A percentile compares a stretch with the other conserved stretches of the same genome.
These are phyloP conservation scores for Hymenoscyphus salicellus DNA, from an alignment of 2,329 filamentous ascomycete genomes.

Conservation along the genomic window DNA sequence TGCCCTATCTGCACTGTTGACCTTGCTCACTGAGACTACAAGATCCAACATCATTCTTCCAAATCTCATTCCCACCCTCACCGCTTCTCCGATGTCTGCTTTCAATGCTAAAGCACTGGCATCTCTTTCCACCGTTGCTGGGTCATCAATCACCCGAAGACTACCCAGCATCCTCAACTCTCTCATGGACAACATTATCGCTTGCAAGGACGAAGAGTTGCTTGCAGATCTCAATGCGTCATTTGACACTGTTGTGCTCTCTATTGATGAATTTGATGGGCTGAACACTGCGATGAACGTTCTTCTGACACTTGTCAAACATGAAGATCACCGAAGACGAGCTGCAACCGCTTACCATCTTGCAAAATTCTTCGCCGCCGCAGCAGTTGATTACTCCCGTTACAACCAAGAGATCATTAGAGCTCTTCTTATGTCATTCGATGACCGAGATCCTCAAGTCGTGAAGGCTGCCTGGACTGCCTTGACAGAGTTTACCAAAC, in stretches of 20 bases:
- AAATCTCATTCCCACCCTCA: conserved; percentile 89
- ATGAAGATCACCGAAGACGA: conserved; percentile 85
- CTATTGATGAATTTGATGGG: conserved; percentile 93
- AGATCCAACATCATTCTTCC: conserved; percentile 95
- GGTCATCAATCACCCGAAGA: conserved; percentile 84
- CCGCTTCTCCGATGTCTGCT: conserved; percentile 81
- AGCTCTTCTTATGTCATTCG: conserved; percentile 84
- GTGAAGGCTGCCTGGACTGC: conserved; percentile 89
- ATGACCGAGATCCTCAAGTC: conserved; percentile 77
- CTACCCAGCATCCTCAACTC: conserved; percentile 88
- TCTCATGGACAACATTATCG: conserved; percentile 88
- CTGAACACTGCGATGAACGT: conserved; percentile 95
- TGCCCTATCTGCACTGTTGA: conserved; percentile 86
- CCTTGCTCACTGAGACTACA: conserved; percentile 87
- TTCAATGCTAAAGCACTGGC: conserved; percentile 96
- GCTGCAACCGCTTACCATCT: conserved; percentile 75
- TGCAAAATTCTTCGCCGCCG: conserved; percentile 77
- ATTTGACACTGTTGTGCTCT: conserved; percentile 85
- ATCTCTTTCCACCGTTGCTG: conserved; percentile 87
- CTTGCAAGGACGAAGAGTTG: conserved; percentile 70
- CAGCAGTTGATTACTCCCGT: conserved; percentile 84
- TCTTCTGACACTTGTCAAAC: conserved; percentile 80
- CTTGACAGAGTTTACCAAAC: conserved; percentile 81
- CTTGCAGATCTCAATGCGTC: conserved; percentile 70
- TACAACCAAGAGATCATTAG: conserved; percentile 96